A percentile compares a stretch with the other conserved stretches of the same genome.
Evolutionary conservation across 2,329 filamentous ascomycete species (phyloP).

Genomic region (Penicillium sp.): DNA sequence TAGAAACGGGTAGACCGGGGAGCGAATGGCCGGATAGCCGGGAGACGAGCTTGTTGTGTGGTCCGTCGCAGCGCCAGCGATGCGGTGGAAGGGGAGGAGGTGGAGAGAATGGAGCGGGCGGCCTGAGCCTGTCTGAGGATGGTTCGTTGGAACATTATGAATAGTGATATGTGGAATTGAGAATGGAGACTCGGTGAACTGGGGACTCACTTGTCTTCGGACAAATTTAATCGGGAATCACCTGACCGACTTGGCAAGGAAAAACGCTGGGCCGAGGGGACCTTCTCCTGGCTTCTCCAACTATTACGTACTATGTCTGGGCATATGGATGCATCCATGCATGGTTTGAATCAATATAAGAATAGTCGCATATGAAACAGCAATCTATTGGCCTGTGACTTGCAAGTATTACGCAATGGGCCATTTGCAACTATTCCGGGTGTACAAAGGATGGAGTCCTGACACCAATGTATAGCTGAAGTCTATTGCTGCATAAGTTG

Average conservation of each 20-base stretch:
- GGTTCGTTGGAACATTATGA: conserved; percentile 44
- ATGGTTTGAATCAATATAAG: not conserved
- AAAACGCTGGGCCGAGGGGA: conserved; percentile 7
- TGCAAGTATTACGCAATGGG: not conserved
- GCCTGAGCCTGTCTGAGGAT: conserved; percentile 44
- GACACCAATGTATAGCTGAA: not conserved
- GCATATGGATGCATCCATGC: not conserved
- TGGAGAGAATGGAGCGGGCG: conserved; percentile 32
- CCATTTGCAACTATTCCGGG: no score
- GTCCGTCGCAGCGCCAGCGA: conserved; percentile 34
- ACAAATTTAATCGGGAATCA: conserved; percentile 10
- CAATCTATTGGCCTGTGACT: not conserved
- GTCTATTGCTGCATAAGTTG: not conserved
- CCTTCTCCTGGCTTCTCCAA: not conserved
- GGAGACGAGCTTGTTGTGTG: conserved; percentile 31
- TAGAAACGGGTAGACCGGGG: conserved; percentile 41
- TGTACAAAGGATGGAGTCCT: no score
- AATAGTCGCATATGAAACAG: not conserved
- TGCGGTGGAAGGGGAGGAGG: conserved; percentile 33
- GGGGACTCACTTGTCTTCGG: not conserved
- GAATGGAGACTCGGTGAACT: conserved; percentile 1
- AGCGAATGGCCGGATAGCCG: conserved; percentile 32
- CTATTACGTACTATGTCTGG: not conserved
- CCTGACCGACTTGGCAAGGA: conserved; percentile 9
- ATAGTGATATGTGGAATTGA: conserved; percentile 9